A percentile compares a stretch with the other conserved stretches of the same genome.
Evolutionary conservation across 139 green algal species (phyloP).

Genomic region (Picochlorum sp.): DNA sequence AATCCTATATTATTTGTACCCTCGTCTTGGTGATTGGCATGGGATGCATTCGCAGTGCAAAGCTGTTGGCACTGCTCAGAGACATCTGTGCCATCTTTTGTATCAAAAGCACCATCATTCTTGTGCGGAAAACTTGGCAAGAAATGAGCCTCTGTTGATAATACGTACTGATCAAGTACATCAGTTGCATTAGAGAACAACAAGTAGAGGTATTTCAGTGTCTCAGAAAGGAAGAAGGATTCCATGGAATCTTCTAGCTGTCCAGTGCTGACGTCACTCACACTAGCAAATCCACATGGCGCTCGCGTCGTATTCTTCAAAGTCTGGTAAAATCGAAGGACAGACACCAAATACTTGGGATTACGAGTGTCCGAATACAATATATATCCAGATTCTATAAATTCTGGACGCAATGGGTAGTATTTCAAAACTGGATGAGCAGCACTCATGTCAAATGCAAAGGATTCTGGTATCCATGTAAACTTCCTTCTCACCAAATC

Average conservation of each 20-base stretch:
- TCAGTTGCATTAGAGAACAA: conserved; percentile 39
- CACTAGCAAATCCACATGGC: conserved; percentile 54
- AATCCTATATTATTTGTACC: no score
- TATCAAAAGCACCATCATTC: not conserved
- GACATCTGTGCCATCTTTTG: no score
- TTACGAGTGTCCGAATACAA: conserved; percentile 51
- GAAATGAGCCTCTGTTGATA: conserved; percentile 68
- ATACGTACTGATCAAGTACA: conserved; percentile 53
- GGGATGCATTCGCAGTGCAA: no score
- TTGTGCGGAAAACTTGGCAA: conserved; percentile 26
- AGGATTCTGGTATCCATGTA: conserved; percentile 69
- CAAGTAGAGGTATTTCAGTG: conserved; percentile 83
- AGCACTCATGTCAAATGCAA: not conserved
- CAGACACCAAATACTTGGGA: conserved; percentile 9
- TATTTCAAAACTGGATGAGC: conserved; percentile 17
- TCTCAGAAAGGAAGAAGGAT: conserved; percentile 87
- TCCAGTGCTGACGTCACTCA: conserved; percentile 56
- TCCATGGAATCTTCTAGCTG: conserved; percentile 75
- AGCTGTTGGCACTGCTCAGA: no score
- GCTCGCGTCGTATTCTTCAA: conserved; percentile 29
- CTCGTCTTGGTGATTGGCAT: no score
- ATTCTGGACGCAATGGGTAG: conserved; percentile 75
- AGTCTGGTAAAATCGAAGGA: conserved; percentile 28
- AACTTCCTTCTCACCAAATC: conserved; percentile 56
- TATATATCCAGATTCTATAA: conserved; percentile 84